A percentile compares a stretch with the other conserved stretches of the same genome.
These are phyloP conservation scores for Fraxinus paxiana DNA, from an alignment of 305 asterid species.

Conservation along the genomic window DNA sequence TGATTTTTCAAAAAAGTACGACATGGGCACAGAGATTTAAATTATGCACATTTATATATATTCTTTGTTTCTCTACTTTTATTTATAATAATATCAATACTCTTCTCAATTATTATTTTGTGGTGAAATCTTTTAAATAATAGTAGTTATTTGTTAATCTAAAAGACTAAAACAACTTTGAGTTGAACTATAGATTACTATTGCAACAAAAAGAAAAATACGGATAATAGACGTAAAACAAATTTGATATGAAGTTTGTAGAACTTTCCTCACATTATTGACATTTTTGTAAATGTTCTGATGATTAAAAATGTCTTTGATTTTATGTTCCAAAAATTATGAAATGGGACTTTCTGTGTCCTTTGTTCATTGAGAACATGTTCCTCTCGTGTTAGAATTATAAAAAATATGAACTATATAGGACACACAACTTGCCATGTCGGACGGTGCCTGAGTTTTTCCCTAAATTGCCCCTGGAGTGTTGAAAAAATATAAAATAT, in stretches of 20 bases:
- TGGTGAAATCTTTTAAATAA: not conserved
- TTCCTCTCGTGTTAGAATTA: not conserved
- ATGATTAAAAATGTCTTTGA: not conserved
- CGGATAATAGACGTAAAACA: not conserved
- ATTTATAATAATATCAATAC: not conserved
- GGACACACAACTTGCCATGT: not conserved
- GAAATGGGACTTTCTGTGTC: not conserved
- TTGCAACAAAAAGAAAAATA: not conserved
- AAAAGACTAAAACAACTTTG: not conserved
- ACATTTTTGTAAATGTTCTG: not conserved
- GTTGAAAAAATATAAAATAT: not conserved
- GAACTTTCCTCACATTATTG: not conserved
- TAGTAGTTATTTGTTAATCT: not conserved
- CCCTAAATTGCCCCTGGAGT: not conserved
- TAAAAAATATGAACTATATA: not conserved
- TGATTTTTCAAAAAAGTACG: not conserved
- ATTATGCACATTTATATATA: not conserved
- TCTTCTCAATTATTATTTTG: not conserved
- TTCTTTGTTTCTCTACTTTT: not conserved
- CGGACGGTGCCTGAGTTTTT: not conserved
- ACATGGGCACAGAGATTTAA: not conserved
- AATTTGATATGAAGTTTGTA: not conserved
- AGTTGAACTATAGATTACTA: not conserved
- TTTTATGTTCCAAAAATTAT: not conserved
- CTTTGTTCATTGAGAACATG: not conserved